These are phyloP conservation scores for Tetrahymena thermophila DNA, from an alignment of 73 alveolate species.

Conservation along the genomic window DNA sequence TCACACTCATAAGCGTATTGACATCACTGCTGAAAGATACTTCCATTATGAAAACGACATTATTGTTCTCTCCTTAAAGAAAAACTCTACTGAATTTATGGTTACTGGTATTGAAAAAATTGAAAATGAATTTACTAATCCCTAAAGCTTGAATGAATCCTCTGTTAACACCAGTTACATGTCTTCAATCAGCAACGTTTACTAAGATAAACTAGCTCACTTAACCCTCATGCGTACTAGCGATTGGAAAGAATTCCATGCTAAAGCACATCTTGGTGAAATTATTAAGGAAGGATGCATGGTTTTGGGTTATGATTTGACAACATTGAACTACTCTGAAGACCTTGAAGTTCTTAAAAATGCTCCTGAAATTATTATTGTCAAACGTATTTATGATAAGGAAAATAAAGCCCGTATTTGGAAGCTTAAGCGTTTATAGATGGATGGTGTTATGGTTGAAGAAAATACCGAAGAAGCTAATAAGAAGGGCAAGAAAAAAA, in stretches of 20 bases:
- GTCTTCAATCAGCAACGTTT: constrained; percentile 56
- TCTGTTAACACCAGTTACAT: constrained; percentile 58
- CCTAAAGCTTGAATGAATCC: constrained; percentile 18
- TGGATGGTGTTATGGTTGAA: constrained; percentile 23
- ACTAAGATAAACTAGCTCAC: constrained; percentile 37
- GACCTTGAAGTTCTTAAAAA: constrained; percentile 49
- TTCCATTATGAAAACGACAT: constrained; percentile 77
- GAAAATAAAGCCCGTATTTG: constrained; percentile 21
- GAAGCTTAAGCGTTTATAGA: constrained; percentile 30
- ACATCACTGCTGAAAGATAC: constrained; percentile 74
- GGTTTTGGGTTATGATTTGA: constrained; percentile 70
- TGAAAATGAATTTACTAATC: neutral
- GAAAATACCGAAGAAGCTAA: constrained; percentile 33
- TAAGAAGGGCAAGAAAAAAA: neutral
- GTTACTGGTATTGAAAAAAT: constrained; percentile 57
- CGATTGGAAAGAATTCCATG: constrained; percentile 49
- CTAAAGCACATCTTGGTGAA: constrained; percentile 64
- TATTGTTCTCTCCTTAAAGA: constrained; percentile 38
- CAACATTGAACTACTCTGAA: constrained; percentile 53
- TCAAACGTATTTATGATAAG: constrained; percentile 20
- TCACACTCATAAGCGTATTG: constrained; percentile 75
- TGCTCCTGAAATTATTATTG: constrained; percentile 28
- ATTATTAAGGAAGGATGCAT: constrained; percentile 65
- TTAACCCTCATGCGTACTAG: constrained; percentile 14
- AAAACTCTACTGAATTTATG: constrained; percentile 50